phyloP scores from a whole-genome alignment of 140 eudicot genomes.

The Ambrosia hybrid region DNA sequence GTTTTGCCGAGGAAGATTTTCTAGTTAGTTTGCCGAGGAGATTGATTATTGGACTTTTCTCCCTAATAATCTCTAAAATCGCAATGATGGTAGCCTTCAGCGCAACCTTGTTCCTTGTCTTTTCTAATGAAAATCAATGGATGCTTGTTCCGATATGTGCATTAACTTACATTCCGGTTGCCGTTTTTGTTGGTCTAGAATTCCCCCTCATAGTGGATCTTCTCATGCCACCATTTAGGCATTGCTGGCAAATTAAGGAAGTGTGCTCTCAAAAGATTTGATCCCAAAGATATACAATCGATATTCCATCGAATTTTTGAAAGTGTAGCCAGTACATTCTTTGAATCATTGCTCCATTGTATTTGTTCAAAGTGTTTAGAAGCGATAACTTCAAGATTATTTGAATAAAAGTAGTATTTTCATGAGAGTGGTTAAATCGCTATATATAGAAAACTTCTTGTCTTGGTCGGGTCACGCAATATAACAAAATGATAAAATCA shows the following conservation, averaged over 20 bases:
- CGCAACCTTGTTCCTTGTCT: constrained; percentile 10
- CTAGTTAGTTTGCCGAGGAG: background rate
- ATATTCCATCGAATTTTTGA: background rate
- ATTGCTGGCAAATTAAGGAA: background rate
- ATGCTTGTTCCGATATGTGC: constrained; percentile 6
- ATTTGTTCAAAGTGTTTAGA: too few relatives aligned
- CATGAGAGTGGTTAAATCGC: too few relatives aligned
- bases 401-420: too few relatives aligned
- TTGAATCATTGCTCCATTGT: background rate
- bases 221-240: background rate
- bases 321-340: background rate
- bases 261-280: background rate
- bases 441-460: too few relatives aligned
- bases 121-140: background rate
- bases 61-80: background rate
- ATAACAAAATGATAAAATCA: too few relatives aligned
- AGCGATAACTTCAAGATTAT: too few relatives aligned
- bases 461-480: too few relatives aligned
- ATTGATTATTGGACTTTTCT: constrained; percentile 7
- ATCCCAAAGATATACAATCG: background rate
- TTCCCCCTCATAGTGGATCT: constrained; percentile 10
- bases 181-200: background rate
- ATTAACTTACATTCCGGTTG: background rate
- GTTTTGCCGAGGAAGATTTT: constrained; percentile 2
- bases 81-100: constrained; percentile 5